Evolutionary conservation across 2,329 filamentous ascomycete genomes (phyloP).

Genomic region (Aspergillus pseudoglaucus): DNA sequence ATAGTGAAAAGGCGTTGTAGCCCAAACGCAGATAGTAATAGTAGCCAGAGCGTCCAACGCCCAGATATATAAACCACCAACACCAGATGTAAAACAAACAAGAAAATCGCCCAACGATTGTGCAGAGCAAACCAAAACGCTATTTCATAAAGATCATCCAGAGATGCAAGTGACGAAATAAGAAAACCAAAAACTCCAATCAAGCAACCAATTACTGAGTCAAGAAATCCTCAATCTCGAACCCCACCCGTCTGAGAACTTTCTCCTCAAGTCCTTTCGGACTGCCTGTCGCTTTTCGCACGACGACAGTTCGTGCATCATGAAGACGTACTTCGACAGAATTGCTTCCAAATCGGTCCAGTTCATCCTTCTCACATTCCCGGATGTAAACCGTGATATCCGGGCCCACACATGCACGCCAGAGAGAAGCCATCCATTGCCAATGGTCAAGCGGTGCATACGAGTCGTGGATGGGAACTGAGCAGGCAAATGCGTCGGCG

Average conservation of each 20-base stretch:
- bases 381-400: conserved; percentile 52
- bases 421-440: conserved; percentile 94
- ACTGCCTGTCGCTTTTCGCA: conserved; percentile 39
- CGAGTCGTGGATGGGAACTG: conserved; percentile 66
- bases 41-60: too few relatives aligned
- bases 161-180: neutral
- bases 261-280: conserved; percentile 54
- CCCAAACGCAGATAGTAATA: too few relatives aligned
- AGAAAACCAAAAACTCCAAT: neutral
- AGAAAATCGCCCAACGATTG: too few relatives aligned
- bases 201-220: conserved; percentile 22
- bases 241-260: conserved; percentile 67
- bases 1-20: too few relatives aligned
- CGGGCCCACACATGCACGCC: conserved; percentile 76
- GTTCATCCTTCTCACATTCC: conserved; percentile 35
- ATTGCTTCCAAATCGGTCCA: conserved; percentile 35
- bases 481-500: conserved; percentile 67
- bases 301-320: conserved; percentile 46
- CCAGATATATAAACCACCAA: too few relatives aligned
- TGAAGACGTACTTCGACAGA: conserved; percentile 52
- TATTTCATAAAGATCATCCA: neutral
- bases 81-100: too few relatives aligned
- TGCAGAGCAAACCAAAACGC: neutral
- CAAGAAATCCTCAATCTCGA: conserved; percentile 75
- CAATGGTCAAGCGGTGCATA: conserved; percentile 87